Evolutionary conservation across 257 asterid species (phyloP).

Genomic region (Sherardia arvensis): DNA sequence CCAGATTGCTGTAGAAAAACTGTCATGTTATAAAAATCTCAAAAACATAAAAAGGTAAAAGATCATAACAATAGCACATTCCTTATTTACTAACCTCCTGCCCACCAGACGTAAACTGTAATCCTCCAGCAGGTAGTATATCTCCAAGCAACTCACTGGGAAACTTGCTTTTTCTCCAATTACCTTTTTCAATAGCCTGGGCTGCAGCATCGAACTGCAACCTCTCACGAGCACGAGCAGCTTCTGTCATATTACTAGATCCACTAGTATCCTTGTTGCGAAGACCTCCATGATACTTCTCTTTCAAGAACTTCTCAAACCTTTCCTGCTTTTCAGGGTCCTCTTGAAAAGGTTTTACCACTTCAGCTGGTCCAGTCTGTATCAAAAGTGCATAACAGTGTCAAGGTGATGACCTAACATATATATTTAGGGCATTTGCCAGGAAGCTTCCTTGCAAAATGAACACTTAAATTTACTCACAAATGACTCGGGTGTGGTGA

Average conservation of each 20-base stretch:
- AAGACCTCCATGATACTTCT: constrained; percentile 89
- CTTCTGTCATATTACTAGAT: constrained; percentile 82
- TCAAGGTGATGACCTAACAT: not conserved
- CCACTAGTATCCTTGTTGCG: constrained; percentile 81
- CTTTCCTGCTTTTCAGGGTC: constrained; percentile 85
- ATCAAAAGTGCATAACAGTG: constrained; percentile 12
- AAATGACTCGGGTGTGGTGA: constrained; percentile 57
- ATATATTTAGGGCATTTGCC: not conserved
- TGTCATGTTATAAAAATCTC: constrained; percentile 8
- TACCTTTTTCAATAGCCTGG: constrained; percentile 47
- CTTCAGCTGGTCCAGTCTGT: constrained; percentile 52
- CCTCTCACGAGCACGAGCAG: constrained; percentile 96
- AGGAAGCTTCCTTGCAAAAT: not conserved
- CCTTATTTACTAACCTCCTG: constrained; percentile 41
- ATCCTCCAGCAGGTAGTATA: constrained; percentile 39
- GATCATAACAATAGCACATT: constrained; percentile 6
- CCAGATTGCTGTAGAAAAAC: constrained; percentile 34
- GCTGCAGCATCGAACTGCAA: constrained; percentile 90
- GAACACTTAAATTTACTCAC: constrained; percentile 44
- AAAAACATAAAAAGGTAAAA: constrained; percentile 8
- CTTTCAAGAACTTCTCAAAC: constrained; percentile 93
- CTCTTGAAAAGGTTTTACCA: constrained; percentile 49
- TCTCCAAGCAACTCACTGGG: constrained; percentile 45
- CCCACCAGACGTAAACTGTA: constrained; percentile 67
- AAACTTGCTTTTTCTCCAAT: constrained; percentile 30